Evolutionary conservation across 768 basidiomycete species (phyloP).

Genomic region (Termitomyces sp.): DNA sequence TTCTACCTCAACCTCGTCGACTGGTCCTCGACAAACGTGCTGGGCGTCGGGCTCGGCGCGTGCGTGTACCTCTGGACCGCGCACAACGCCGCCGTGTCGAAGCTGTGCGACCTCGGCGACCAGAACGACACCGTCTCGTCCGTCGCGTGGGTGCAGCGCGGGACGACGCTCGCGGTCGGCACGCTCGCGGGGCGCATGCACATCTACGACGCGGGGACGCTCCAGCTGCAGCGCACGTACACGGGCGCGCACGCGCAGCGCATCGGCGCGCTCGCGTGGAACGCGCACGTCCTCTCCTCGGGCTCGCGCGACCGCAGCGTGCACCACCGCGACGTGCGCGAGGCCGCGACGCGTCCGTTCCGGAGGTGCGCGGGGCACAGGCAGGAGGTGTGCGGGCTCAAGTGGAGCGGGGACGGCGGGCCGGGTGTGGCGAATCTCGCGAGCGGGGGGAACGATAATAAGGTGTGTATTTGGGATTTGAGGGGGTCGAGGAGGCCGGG

Average conservation of each 20-base stretch:
- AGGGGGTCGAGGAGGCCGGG: constrained; percentile 42
- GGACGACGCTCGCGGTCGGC: constrained; percentile 88
- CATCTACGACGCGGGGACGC: constrained; percentile 87
- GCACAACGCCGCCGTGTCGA: constrained; percentile 87
- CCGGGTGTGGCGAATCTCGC: constrained; percentile 60
- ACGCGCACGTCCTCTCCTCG: constrained; percentile 79
- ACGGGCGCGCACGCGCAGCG: constrained; percentile 81
- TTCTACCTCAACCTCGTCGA: constrained; percentile 98
- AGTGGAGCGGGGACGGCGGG: constrained; percentile 62
- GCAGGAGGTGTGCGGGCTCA: constrained; percentile 95
- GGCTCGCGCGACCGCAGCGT: constrained; percentile 91
- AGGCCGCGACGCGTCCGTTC: constrained; percentile 59
- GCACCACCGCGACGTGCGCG: constrained; percentile 89
- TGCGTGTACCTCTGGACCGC: constrained; percentile 99
- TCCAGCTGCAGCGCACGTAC: constrained; percentile 77
- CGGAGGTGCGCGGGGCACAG: constrained; percentile 70
- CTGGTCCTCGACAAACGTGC: constrained; percentile 93
- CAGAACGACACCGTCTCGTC: constrained; percentile 77
- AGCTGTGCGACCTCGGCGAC: constrained; percentile 79
- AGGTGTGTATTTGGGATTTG: constrained; percentile 96
- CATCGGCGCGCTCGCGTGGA: constrained; percentile 95
- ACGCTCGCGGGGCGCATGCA: constrained; percentile 87
- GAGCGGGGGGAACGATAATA: constrained; percentile 97
- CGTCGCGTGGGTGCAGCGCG: constrained; percentile 92
- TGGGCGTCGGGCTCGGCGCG: constrained; percentile 87